These are phyloP conservation scores for Leishmania arabica DNA, from an alignment of 208 protist genomes.

Conservation along the genomic window DNA sequence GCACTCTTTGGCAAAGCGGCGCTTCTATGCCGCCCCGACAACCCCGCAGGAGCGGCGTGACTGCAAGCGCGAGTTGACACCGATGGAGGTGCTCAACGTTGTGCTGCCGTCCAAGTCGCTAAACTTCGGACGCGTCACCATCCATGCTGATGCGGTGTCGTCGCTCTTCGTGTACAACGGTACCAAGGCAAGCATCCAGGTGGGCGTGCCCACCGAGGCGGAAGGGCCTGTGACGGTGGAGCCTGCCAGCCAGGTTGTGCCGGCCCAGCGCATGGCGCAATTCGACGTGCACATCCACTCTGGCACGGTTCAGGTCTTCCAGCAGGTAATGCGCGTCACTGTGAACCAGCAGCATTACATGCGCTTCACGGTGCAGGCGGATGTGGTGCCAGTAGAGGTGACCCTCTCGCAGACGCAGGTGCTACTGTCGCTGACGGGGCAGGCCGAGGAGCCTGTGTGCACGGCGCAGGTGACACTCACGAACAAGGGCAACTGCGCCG, in stretches of 20 bases:
- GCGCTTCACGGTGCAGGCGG: slow-evolving; percentile 87
- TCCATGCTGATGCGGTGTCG: slow-evolving; percentile 66
- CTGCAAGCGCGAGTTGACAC: slow-evolving; percentile 87
- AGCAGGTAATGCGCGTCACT: slow-evolving; percentile 86
- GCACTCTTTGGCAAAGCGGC: slow-evolving; percentile 81
- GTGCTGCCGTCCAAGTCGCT: slow-evolving; percentile 80
- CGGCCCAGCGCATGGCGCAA: slow-evolving; percentile 83
- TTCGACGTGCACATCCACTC: slow-evolving; percentile 91
- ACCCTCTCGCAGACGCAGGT: slow-evolving; percentile 83
- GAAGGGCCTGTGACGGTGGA: slow-evolving; percentile 65
- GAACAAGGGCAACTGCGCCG: slow-evolving; percentile 87
- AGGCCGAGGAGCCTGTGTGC: slow-evolving; percentile 73
- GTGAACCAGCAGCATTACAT: slow-evolving; percentile 91
- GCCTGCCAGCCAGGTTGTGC: slow-evolving; percentile 90
- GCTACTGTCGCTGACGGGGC: slow-evolving; percentile 73
- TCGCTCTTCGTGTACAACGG: slow-evolving; percentile 94
- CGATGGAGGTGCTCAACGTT: slow-evolving; percentile 87
- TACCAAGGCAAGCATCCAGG: slow-evolving; percentile 73
- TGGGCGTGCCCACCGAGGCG: slow-evolving; percentile 72
- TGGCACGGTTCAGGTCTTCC: slow-evolving; percentile 60
- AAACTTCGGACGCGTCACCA: slow-evolving; percentile 92
- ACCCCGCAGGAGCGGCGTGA: slow-evolving; percentile 89
- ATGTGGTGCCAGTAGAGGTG: slow-evolving; percentile 93
- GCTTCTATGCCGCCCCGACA: slow-evolving; percentile 73
- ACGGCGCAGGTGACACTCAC: slow-evolving; percentile 58